A percentile compares a stretch with the other conserved stretches of the same genome.
Conservation (phyloP, 345 rosid species). For the Triadica sebifera region DNA sequence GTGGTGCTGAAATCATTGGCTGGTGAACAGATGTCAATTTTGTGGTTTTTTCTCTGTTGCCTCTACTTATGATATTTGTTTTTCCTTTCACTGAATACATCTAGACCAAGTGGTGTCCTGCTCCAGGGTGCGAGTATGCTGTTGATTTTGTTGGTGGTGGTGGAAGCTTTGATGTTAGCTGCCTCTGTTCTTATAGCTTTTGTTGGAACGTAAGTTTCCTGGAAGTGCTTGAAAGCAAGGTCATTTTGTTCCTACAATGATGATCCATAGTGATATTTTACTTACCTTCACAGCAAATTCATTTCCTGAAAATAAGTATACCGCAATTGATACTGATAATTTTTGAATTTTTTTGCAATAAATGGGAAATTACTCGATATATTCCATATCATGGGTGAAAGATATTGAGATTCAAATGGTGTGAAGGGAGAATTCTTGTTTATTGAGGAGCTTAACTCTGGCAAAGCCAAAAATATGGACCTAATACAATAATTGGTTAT, state of each 20-base stretch:
- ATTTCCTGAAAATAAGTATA: neutral
- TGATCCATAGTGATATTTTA: neutral
- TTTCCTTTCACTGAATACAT: conserved; percentile 12
- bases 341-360: neutral
- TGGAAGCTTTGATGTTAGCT: conserved; percentile 79
- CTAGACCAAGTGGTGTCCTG: conserved; percentile 99
- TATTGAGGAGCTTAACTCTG: neutral
- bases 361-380: neutral
- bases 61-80: conserved; percentile 8
- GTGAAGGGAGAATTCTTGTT: no score
- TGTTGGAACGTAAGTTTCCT: conserved; percentile 81
- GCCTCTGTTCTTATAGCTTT: conserved; percentile 73
- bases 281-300: neutral
- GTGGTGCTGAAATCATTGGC: neutral
- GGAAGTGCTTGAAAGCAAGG: neutral
- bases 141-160: conserved; percentile 53
- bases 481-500: neutral
- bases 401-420: neutral
- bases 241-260: no score
- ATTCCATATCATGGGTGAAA: neutral
- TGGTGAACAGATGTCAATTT: neutral
- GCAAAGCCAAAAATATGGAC: neutral
- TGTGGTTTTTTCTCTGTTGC: neutral
- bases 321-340: neutral
- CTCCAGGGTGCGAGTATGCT: conserved; percentile 77